Evolutionary conservation across 371 early-diverging fungal species (phyloP), one percentile per base, ranked within the genome.

Genomic region (Saksenaea oblongispora): DNA sequence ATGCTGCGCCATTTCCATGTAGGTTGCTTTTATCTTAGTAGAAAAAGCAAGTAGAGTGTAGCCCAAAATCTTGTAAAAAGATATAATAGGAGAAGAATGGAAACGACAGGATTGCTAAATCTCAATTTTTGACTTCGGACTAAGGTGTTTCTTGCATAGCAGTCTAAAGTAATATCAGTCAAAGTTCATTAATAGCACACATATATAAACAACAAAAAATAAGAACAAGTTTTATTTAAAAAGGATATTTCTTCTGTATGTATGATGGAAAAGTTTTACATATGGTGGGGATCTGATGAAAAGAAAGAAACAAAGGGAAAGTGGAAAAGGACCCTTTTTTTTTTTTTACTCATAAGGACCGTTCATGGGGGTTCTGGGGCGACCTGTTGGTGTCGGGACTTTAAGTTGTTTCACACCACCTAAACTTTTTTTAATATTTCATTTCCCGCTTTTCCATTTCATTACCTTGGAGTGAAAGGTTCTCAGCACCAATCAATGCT

Each of bases 401-500:
- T 47, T 27, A 17, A 65, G 61, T 28, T 58, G 66, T 51, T 65
- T 65, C 51, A 65, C 66, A 56, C 66, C 66, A 55, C 64, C 54
- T 59, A 47, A 27, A 56, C 17, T 56, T 41, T 31, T 36, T 31
- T 17, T n/a, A 17, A 22, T 56, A 14, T 14, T 34, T 18, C 61
- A 26, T 22, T 47, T 15, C n/a, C 14, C 24, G n/a, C 37, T 3
- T 0, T 58, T 37, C 18, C 15, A 37, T 39, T 17, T n/a, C 1
- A 1, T 39, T 37, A 58, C 92, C 93, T 79, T 91, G 89, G 56
- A 93, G 79, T 53, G 90, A 89, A 47, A 93, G 82, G 74, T 91
- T 90, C 63, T 93, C 91, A 42, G 85, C 78, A 61, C 93, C 93
- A 68, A 93, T 89, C 55, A 93, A 75, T 61, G 89, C 83, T 66